These are phyloP conservation scores for Claviceps cyperi DNA, from an alignment of 2,329 filamentous ascomycete genomes.

Conservation along the genomic window DNA sequence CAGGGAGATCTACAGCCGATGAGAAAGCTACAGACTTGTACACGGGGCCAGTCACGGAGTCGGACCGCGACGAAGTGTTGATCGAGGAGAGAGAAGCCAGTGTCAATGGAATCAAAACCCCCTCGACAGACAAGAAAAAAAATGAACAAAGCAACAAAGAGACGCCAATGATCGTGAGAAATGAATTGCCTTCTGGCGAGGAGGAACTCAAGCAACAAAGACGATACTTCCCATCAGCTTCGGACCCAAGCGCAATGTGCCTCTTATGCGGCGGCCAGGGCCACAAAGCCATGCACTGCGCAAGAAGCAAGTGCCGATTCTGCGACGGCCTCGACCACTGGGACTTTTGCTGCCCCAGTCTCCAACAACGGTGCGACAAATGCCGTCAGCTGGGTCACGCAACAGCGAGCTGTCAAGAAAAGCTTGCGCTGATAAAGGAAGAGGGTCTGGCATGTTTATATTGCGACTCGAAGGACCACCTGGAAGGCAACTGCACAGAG, in stretches of 20 bases:
- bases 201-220: slow-evolving; percentile 25
- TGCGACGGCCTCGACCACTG: slow-evolving; percentile 33
- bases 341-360: slow-evolving; percentile 34
- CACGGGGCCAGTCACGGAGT: neutral
- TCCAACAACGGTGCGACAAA: slow-evolving; percentile 35
- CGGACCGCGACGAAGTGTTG: neutral
- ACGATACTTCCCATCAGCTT: slow-evolving; percentile 37
- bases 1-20: neutral
- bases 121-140: neutral
- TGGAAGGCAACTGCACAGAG: slow-evolving; percentile 43
- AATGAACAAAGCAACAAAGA: neutral
- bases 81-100: slow-evolving; percentile 1
- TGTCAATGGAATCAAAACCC: slow-evolving; percentile 1
- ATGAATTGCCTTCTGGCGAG: slow-evolving; percentile 14
- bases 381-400: slow-evolving; percentile 50
- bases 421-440: slow-evolving; percentile 34
- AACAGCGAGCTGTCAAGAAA: slow-evolving; percentile 36
- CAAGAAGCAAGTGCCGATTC: slow-evolving; percentile 30
- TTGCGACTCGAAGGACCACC: slow-evolving; percentile 41
- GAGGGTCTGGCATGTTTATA: slow-evolving; percentile 45
- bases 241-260: slow-evolving; percentile 30
- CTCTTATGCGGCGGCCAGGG: slow-evolving; percentile 34
- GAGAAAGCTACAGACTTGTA: neutral
- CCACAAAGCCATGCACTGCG: slow-evolving; percentile 32
- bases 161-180: slow-evolving; percentile 6